Evolutionary conservation across 2,329 filamentous ascomycete species (phyloP), one percentile per base, ranked within the genome.

Genomic region (Paraphaeosphaeria minitans): DNA sequence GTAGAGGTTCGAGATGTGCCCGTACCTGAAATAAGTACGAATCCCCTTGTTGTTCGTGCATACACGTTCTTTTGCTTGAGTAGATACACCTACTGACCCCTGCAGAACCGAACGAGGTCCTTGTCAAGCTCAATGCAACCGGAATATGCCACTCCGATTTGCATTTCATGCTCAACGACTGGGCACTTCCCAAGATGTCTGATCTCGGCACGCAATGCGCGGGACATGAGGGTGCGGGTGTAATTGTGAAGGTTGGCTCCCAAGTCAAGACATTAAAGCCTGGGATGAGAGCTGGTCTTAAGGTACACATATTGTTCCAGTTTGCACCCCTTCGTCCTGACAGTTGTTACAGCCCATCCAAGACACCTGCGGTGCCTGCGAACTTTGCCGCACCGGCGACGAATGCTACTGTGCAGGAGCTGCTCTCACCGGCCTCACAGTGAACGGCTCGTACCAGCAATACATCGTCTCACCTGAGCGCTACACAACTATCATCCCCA

Each of bases 71-170:
- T 6, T 19, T 13, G 14, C 31, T 2, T 35, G 10, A 12, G 42
- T n/a, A n/a, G 14, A 12, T 13, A 24, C 35, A 22, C 41, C 9
- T 5, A 16, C 56, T 55, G 21, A 37, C 13, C 21, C 27, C 2
- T 19, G 24, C 29, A 83, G 82, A 81, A 13, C 81, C 81, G 8
- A 78, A 85, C 51, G 84, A 87, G 58, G 73, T 87, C 22, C 77
- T 87, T 10, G 78, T 87, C 66, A 82, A 80, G 54, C 77, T 87
- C 53, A 87, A 86, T 57, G 79, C 79, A 27, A 87, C 84, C 1
- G 85, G 85, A 0, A 77, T 87, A 50, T 87, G 85, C 74, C 81
- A 82, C 59, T 81, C 79, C 35, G 85, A 87, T 64, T 72, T 87
- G 19, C 84, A 87, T 66, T 82, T 82, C 71, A 85, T 86, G 82